phyloP scores from a whole-genome alignment of 768 basidiomycete genomes.

The Tricholoma saponaceum region DNA sequence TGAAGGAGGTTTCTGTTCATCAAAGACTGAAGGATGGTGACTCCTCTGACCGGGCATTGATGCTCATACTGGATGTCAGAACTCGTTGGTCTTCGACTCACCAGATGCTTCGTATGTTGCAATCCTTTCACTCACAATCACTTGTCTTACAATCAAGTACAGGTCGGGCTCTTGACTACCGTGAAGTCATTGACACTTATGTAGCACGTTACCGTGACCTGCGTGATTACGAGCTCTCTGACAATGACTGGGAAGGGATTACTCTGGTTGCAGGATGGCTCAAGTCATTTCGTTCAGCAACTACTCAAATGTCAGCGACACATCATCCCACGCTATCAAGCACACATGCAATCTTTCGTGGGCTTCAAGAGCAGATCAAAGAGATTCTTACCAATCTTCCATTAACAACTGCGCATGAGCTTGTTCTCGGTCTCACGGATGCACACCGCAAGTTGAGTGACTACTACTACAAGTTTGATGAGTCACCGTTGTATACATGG shows the following conservation, averaged over 20 bases:
- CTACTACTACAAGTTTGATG: constrained; percentile 25
- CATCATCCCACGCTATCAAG: constrained; percentile 28
- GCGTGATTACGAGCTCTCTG: constrained; percentile 8
- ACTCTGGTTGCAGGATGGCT: constrained; percentile 17
- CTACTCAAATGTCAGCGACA: constrained; percentile 30
- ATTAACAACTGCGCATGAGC: neutral
- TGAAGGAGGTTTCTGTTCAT: constrained; percentile 7
- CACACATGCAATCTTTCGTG: constrained; percentile 27
- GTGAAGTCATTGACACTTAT: constrained; percentile 12
- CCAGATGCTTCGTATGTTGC: constrained; percentile 23
- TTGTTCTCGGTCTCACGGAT: constrained; percentile 19
- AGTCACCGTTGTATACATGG: constrained; percentile 30
- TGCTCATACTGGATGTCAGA: constrained; percentile 26
- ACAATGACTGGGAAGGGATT: constrained; percentile 19
- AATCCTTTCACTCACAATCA: neutral
- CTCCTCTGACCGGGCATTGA: constrained; percentile 4
- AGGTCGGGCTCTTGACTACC: constrained; percentile 16
- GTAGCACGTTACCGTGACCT: constrained; percentile 14
- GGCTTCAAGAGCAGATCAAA: constrained; percentile 26
- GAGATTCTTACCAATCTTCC: constrained; percentile 17
- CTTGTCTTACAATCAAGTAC: neutral
- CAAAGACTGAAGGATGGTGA: neutral
- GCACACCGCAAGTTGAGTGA: constrained; percentile 28
- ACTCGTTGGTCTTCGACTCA: constrained; percentile 27
- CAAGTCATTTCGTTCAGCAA: constrained; percentile 17